Evolutionary conservation across 2,329 filamentous ascomycete species (phyloP), one percentile per base, ranked within the genome.

Genomic region (Pyricularia grisea): DNA sequence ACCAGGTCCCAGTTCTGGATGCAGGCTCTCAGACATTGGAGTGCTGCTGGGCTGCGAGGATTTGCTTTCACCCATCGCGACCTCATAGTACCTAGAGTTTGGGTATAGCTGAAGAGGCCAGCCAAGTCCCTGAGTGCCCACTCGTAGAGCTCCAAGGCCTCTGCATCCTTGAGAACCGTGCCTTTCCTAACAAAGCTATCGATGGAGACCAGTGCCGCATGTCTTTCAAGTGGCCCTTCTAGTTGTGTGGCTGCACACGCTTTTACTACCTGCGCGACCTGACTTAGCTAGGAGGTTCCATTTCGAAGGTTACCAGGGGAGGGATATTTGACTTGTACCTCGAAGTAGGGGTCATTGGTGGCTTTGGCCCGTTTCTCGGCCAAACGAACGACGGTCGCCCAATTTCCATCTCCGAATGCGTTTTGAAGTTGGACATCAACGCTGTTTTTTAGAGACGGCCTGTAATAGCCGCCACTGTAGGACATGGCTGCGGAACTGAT

Each of bases 401-500:
- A 88, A 75, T 85, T 85, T 67, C 82, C 79, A 68, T 86, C 84
- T 60, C 80, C 79, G 69, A 86, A 88, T 68, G 84, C 84, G 17
- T 81, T 80, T 77, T 87, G 83, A 11, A 88, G 79, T 78, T 85
- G 83, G 67, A 84, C 78, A 72, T 86, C 84, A 67, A 85, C 82
- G 70, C 80, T 83, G 73, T 80, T 82, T 72, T 81, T 84, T 65
- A 86, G 80, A 65, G 77, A 74, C 64, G 79, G 79, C 67, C 74
- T 73, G 69, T 75, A 75, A 68, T 76, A 74, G 70, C 73, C 72
- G 68, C 70, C 71, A 70, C 75, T 76, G 60, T 63, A 63, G 25
- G 60, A 63, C 60, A 63, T 63, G 60, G 60, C 60, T 63, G 60
- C 12, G 3, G 60, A 28, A 17, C 25, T 63, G 42, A 55, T 9